Base-by-base conservation (phyloP, 495 filamentous ascomycete genomes). In the Diplogelasinospora grovesii region DNA sequence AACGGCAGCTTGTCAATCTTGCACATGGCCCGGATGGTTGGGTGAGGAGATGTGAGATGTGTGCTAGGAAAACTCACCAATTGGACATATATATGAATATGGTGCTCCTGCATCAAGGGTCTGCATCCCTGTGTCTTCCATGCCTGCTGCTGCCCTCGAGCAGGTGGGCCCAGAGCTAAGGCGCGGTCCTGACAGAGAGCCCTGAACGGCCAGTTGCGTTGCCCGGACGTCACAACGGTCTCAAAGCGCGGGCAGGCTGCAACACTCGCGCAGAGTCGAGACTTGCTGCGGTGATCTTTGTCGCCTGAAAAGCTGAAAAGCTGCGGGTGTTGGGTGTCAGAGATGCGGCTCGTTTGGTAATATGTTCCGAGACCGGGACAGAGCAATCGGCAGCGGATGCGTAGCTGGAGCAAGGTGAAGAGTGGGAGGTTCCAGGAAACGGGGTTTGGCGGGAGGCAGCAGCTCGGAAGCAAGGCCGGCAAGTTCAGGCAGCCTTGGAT, bases 11-110 rank as follows among this genome's bases (percentile, higher is more conserved):
- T 54, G 45, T 34, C 29, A 48, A 61, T 56, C 41, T 36, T 15
- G 57, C 68, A 71, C 68, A 65, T 61, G 60, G 66, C 40, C 50
- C 41, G 45, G 62, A 66, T 59, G 65, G 66, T 69, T 69, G 66
- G 68, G 45, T 55, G 60, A 57, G 56, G 53, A 22, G 41, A 42
- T 21, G 25, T 37, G 31, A 38, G 41, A 25, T 39, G 38, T 44
- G 50, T 16, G 8, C n/a, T 14, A 21, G 23, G 41, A 16, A 30
- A 50, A 69, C 69, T 66, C 52, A 73, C 69, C 68, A 56, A 71
- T 70, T 57, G 69, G 69, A 45, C 55, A 61, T 50, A 73, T 64
- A 58, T 63, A 66, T 24, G 67, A 69, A 38, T 54, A 61, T 48
- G 57, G 58, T 49, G 45, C 45, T 36, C 48, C 49, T 45, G 57